These are phyloP conservation scores for Geranium rotundifolium DNA, from an alignment of 345 rosid species.

Conservation along the genomic window DNA sequence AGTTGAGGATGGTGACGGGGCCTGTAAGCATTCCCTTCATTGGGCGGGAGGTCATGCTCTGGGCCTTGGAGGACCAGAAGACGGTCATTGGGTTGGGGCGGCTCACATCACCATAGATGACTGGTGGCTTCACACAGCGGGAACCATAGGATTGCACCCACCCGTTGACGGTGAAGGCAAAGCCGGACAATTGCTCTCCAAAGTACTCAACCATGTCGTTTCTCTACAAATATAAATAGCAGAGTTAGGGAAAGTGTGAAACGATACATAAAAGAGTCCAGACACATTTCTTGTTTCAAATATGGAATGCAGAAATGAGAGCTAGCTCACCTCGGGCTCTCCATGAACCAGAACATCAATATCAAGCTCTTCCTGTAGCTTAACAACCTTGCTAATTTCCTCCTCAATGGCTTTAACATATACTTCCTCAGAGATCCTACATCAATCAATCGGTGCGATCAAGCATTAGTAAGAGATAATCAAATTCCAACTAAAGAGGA, in stretches of 20 bases:
- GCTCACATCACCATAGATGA: slow-evolving; percentile 97
- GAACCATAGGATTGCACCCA: slow-evolving; percentile 99
- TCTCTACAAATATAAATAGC: slow-evolving; percentile 40
- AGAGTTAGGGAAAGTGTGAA: not conserved
- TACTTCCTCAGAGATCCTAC: slow-evolving; percentile 86
- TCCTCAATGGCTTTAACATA: slow-evolving; percentile 83
- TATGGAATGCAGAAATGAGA: not conserved
- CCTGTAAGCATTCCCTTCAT: slow-evolving; percentile 99
- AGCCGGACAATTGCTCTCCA: slow-evolving; percentile 92
- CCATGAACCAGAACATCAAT: slow-evolving; percentile 97
- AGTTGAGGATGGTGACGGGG: slow-evolving; percentile 94
- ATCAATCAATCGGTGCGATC: not conserved
- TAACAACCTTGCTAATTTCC: slow-evolving; percentile 85
- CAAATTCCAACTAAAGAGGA: not conserved
- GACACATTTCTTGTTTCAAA: not conserved
- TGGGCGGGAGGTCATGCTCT: slow-evolving; percentile 91
- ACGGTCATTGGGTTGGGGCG: slow-evolving; percentile 98
- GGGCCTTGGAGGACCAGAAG: slow-evolving; percentile 91
- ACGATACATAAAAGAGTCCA: not conserved
- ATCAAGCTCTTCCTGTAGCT: slow-evolving; percentile 84
- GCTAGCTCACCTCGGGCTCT: slow-evolving; percentile 84
- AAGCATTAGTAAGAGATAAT: slow-evolving; percentile 8
- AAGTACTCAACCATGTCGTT: slow-evolving; percentile 99
- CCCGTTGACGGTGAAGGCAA: slow-evolving; percentile 86
- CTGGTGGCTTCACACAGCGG: slow-evolving; percentile 96